Evolutionary conservation across 2,329 filamentous ascomycete genomes (phyloP), one percentile per base, ranked within the genome.

Genomic region (Raffaelea deltoideospora): DNA sequence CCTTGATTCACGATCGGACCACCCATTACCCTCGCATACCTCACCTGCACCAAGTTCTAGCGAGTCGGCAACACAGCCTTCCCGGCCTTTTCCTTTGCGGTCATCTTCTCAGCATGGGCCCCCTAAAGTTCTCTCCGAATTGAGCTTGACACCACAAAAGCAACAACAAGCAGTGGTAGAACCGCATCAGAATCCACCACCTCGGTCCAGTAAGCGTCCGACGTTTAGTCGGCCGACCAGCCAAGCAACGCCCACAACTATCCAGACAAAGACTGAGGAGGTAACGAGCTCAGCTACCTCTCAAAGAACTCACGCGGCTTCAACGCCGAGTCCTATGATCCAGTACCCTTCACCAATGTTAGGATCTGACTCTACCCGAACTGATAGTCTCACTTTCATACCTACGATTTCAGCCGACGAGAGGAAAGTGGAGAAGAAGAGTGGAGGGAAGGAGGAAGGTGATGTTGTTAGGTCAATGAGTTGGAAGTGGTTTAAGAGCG

Each of bases 401-500:
- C 83, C 86, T 1, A 88, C 79, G 0, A 62, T 81, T 31, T 62
- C 50, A 36, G 49, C 62, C 3, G 81, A 87, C 40, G 82, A 90
- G 37, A 80, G 75, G 54, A 84, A 80, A 48, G 49, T 62, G 0
- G 81, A 87, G n/a, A 77, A 75, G 53, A 84, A 78, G 47, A 69
- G 73, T 35, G 87, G 81, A 50, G 79, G 86, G 5, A 75, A 70
- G 43, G 70, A 79, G 10, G 65, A 77, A 14, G 50, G 56, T 2
- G 76, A 83, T 32, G 67, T 67, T 35, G 65, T 78, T 41, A 93
- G 90, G 53, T 81, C 79, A 41, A 84, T 72, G 54, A 73, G 75
- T 54, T 81, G 84, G 82, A 83, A 83, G 46, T 87, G 81, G 79
- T 74, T 92, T 53, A 77, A 76, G 47, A 69, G 87, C 23, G 82